phyloP scores from a whole-genome alignment of 2,329 filamentous ascomycete genomes.

The Corinectria fuckeliana region DNA sequence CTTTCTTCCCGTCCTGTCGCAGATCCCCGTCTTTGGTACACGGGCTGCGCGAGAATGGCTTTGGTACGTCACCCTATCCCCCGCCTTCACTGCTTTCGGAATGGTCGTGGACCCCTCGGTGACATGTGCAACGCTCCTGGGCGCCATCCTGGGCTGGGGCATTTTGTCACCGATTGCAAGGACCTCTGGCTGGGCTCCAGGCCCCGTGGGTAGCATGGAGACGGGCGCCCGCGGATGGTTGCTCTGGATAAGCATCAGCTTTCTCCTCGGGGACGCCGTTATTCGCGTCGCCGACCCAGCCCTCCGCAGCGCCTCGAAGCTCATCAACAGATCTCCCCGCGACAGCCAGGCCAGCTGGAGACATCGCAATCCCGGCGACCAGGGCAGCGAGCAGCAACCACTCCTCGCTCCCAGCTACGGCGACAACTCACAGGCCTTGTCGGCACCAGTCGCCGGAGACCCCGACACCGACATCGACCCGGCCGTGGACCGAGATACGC shows the following conservation, averaged over 20 bases:
- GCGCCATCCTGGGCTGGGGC: constrained; percentile 83
- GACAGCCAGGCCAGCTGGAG: too few species aligned
- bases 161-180: constrained; percentile 85
- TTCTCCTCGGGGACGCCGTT: not conserved
- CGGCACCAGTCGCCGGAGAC: too few species aligned
- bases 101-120: constrained; percentile 94
- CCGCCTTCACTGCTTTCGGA: constrained; percentile 89
- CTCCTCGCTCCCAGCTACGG: too few species aligned
- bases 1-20: constrained; percentile 71
- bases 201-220: constrained; percentile 81
- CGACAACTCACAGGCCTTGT: too few species aligned
- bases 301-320: too few species aligned
- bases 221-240: constrained; percentile 94
- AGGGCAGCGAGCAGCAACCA: too few species aligned
- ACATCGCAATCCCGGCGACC: too few species aligned
- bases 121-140: constrained; percentile 87
- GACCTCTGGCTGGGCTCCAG: constrained; percentile 80
- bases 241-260: constrained; percentile 68
- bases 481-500: too few species aligned
- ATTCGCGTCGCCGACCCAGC: too few species aligned
- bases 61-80: constrained; percentile 88
- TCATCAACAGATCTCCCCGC: too few species aligned
- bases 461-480: too few species aligned
- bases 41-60: constrained; percentile 78
- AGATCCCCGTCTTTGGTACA: constrained; percentile 78